Base-by-base conservation (phyloP, 139 green algal species). In the Chlorella sorokiniana region DNA sequence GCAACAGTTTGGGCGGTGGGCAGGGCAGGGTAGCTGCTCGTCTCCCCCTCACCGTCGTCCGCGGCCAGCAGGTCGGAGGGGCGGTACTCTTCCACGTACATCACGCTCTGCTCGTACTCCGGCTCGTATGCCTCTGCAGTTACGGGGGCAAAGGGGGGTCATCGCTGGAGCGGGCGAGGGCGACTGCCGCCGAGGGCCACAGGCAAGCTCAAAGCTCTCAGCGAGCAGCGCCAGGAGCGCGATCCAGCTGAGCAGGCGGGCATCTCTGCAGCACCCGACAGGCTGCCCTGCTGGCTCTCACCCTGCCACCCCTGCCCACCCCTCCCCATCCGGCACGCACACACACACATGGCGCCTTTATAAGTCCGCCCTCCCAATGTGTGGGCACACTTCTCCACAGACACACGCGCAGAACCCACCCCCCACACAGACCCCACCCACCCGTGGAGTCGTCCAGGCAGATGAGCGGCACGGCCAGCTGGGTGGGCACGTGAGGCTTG, bases 81-180 rank as follows among this genome's bases (percentile, higher is more conserved):
- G 59, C 80, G 52, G 31, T 88, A 88, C 73, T 88, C 84, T 22
- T 84, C 80, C 40, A 88, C 74, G 41, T 81, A 86, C 51, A 88
- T 70, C n/a, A 88, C 33, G 62, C 42, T 85, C 44, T 72, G 54
- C 14, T 62, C 44, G 51, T 88, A 88, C 42, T 85, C 73, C 1
- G 75, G 63, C 76, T 71, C 76, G 59, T 88, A 88, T 16, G 84
- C 79, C 45, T 85, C 78, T 71, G 73, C 73, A 40, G 20, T n/a
- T n/a, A 31, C 6, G 56, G n/a, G 56, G 56, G 18, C 18, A 65
- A 29, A 31, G 56, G 38, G 67, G 67, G 59, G 35, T 4, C 41
- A 33, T 1, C 25, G 59, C 2, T 38, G 29, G 29, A 20, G 31
- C 8, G n/a, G n/a, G n/a, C n/a, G n/a, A n/a, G n/a, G n/a, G n/a